Conservation (phyloP, 495 filamentous ascomycete species). For the Apodospora peruviana region DNA sequence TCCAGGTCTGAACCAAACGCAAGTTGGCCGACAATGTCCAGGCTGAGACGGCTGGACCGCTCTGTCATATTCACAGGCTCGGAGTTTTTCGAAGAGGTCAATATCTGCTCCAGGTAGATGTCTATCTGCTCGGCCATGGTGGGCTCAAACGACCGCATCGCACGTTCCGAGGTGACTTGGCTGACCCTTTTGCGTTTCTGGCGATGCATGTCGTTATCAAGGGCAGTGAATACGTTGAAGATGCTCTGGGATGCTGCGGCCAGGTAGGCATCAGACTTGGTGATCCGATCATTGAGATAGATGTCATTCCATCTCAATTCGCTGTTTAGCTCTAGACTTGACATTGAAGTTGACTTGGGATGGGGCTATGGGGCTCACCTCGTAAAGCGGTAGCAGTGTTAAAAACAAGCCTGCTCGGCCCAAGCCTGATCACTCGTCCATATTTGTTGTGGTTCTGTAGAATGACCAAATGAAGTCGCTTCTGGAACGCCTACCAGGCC, state of each 20-base stretch:
- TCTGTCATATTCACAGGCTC: constrained; percentile 3
- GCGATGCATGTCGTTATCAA: constrained; percentile 7
- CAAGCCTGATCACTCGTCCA: neutral
- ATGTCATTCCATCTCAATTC: neutral
- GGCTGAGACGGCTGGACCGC: constrained; percentile 1
- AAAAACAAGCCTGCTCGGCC: neutral
- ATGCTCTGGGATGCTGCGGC: neutral
- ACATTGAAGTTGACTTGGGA: neutral
- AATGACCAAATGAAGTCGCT: neutral
- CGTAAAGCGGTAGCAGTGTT: neutral
- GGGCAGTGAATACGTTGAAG: neutral
- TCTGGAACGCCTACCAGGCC: neutral
- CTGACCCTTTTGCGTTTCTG: constrained; percentile 10
- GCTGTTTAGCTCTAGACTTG: neutral
- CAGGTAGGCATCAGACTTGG: neutral
- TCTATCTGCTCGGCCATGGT: constrained; percentile 17
- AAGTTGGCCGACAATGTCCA: constrained; percentile 9
- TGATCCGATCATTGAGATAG: neutral
- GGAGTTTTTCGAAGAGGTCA: constrained; percentile 10
- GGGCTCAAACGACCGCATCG: constrained; percentile 17
- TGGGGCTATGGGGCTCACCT: neutral
- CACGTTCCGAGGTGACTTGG: constrained; percentile 8
- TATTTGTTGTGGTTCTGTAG: neutral
- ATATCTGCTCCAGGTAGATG: constrained; percentile 10
- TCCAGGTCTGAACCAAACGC: constrained; percentile 6